Percentiles rank a stretch among this genome's conserved stretches.
Conservation (phyloP, 2,329 filamentous ascomycete species). For the Curvularia sp. region DNA sequence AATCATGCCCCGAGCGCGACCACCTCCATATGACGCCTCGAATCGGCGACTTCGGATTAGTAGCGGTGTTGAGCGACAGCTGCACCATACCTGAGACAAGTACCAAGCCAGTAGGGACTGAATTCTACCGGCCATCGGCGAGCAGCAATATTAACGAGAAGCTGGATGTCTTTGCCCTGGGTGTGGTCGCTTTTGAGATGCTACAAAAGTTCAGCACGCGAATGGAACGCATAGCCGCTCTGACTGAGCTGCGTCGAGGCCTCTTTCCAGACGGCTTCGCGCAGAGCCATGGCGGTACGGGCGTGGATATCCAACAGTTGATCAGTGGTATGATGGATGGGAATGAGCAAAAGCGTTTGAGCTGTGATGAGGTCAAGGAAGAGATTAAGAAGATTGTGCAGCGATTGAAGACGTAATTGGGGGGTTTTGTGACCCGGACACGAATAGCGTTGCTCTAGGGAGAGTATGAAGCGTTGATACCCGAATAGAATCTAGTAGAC, state of each 20-base stretch:
- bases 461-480: background rate
- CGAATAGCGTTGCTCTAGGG: background rate
- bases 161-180: constrained; percentile 68
- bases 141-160: constrained; percentile 55
- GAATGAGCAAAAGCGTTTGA: constrained; percentile 40
- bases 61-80: constrained; percentile 60
- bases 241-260: constrained; percentile 45
- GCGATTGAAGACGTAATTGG: constrained; percentile 22
- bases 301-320: constrained; percentile 33
- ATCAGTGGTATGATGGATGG: constrained; percentile 43
- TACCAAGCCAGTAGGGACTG: constrained; percentile 64
- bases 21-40: constrained; percentile 62
- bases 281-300: constrained; percentile 27
- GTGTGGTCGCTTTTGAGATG: constrained; percentile 69
- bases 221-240: constrained; percentile 51
- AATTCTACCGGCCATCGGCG: constrained; percentile 65
- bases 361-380: constrained; percentile 41
- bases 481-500: background rate
- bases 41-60: constrained; percentile 73
- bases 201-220: constrained; percentile 59
- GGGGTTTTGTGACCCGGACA: background rate
- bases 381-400: constrained; percentile 33
- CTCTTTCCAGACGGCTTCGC: constrained; percentile 42
- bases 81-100: constrained; percentile 31
- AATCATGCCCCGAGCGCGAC: constrained; percentile 51